Conservation (phyloP, 176 grass and related monocot genomes). For the bread wheat (Triticum aestivum) region DNA sequence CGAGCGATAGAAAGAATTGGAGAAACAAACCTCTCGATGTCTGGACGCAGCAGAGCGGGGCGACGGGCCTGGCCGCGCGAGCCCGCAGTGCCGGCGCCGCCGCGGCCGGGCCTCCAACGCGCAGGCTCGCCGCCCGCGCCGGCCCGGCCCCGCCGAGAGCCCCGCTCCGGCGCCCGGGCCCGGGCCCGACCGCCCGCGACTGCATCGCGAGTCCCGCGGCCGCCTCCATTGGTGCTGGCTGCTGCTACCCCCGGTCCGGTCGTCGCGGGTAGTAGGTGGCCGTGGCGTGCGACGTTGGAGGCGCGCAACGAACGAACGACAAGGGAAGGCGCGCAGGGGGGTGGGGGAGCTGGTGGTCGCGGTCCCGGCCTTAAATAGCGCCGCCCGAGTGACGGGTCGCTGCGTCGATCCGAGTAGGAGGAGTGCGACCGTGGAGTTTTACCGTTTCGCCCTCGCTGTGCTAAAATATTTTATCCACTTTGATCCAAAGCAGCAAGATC, state of each 20-base stretch:
- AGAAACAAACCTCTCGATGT: slow-evolving; percentile 32
- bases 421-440: no score
- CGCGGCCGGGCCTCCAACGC: neutral
- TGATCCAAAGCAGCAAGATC: no score
- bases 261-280: neutral
- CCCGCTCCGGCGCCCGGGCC: neutral
- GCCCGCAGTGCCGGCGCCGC: neutral
- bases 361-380: neutral
- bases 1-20: neutral
- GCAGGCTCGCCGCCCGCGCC: neutral
- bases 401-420: neutral
- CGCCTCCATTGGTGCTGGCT: slow-evolving; percentile 31
- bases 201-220: slow-evolving; percentile 22
- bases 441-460: no score
- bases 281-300: neutral
- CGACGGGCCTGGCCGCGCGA: slow-evolving; percentile 13
- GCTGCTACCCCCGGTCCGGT: neutral
- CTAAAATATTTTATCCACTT: no score
- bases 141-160: neutral
- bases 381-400: neutral
- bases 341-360: neutral
- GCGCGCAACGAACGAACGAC: neutral
- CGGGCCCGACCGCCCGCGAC: neutral
- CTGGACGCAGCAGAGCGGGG: slow-evolving; percentile 25
- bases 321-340: neutral